A percentile compares a stretch with the other conserved stretches of the same genome.
These are phyloP conservation scores for Yamadazyma membranifaciens DNA, from an alignment of 1,139 yeast species.

Conservation along the genomic window DNA sequence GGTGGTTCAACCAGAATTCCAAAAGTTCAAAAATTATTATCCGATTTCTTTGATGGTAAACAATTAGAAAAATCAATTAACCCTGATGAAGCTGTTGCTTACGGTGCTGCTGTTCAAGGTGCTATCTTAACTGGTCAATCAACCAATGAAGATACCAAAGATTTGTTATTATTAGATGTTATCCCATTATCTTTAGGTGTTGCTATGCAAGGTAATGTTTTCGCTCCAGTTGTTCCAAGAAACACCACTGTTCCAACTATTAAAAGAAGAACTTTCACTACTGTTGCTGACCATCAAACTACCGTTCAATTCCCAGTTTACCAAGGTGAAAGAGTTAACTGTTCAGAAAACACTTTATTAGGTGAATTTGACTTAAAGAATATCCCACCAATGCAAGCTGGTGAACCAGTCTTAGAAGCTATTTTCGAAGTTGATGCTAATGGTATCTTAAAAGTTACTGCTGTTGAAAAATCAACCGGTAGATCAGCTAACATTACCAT, in stretches of 20 bases:
- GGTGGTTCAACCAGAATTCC: conserved; percentile 99
- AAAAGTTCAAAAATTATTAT: conserved; percentile 93
- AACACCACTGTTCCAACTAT: conserved; percentile 96
- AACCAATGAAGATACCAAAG: conserved; percentile 68
- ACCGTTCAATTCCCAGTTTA: conserved; percentile 93
- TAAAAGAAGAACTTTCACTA: conserved; percentile 94
- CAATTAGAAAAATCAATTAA: conserved; percentile 91
- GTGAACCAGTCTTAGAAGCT: conserved; percentile 96
- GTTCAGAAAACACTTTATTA: conserved; percentile 90
- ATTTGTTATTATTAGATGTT: conserved; percentile 81
- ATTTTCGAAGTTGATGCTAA: conserved; percentile 93
- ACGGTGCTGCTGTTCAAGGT: conserved; percentile 99
- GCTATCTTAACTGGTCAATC: conserved; percentile 73
- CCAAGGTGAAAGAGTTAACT: conserved; percentile 97
- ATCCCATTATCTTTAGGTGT: conserved; percentile 94
- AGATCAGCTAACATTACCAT: conserved; percentile 99
- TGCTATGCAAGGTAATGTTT: conserved; percentile 97
- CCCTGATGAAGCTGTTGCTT: conserved; percentile 99
- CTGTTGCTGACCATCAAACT: conserved; percentile 97
- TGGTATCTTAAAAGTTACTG: conserved; percentile 98
- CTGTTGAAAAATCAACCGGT: conserved; percentile 98
- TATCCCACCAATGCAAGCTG: conserved; percentile 98
- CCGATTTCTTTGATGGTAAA: conserved; percentile 98
- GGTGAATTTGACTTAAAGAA: conserved; percentile 96
- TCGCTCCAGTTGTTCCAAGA: conserved; percentile 96